Evolutionary conservation across 257 asterid genomes (phyloP).

Genomic region (Haberlea rhodopensis): DNA sequence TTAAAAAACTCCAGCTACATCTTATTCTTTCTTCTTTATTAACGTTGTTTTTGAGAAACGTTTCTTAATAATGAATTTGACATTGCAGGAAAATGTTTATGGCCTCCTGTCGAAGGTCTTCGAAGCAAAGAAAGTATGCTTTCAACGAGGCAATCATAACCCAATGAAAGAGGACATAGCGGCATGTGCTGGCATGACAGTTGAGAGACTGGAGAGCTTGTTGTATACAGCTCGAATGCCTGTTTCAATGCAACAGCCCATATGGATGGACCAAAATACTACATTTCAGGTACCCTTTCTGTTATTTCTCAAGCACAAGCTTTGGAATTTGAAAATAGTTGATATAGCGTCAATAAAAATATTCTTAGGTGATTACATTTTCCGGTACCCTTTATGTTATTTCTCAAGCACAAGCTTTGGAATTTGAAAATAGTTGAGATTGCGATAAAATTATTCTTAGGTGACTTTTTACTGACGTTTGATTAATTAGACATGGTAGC

Average conservation of each 20-base stretch:
- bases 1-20: constrained; percentile 7
- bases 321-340: constrained; percentile 12
- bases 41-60: not conserved
- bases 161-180: constrained; percentile 82
- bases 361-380: too few relatives aligned
- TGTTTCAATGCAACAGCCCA: constrained; percentile 70
- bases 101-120: constrained; percentile 65
- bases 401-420: constrained; percentile 15
- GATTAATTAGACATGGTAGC: not conserved
- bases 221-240: constrained; percentile 66
- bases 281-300: constrained; percentile 47
- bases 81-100: constrained; percentile 74
- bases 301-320: not conserved
- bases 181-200: constrained; percentile 60
- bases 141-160: constrained; percentile 53
- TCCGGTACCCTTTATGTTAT: constrained; percentile 33
- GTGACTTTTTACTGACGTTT: not conserved
- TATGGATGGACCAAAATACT: constrained; percentile 71
- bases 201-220: constrained; percentile 63
- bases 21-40: not conserved
- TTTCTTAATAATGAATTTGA: constrained; percentile 23
- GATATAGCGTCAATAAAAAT: not conserved
- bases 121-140: constrained; percentile 60
- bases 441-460: not conserved
- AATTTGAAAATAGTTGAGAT: not conserved